Base-by-base conservation (phyloP, 2,329 filamentous ascomycete genomes). In the Penicillium hordei region DNA sequence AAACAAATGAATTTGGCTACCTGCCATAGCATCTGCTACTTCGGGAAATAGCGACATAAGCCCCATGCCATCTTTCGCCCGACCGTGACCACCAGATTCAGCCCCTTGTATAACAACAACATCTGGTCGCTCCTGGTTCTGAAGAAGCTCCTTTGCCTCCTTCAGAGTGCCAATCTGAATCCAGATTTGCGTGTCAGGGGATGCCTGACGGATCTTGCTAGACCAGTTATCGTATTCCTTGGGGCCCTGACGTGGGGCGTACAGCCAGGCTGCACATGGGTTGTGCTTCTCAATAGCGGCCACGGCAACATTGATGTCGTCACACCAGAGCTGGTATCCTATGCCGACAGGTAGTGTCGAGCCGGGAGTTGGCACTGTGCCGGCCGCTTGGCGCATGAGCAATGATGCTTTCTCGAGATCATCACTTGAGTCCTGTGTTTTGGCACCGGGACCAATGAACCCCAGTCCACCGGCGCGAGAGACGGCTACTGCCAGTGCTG, bases 401-500 rank as follows among this genome's bases (percentile, higher is more conserved):
- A 60, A 43, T 5, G 65, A 60, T 13, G 70, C 68, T 58, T 75
- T 65, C 21, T 72, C 66, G 5, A 79, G 69, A 50, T 78, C 70
- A 0, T 52, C 42, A 3, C 63, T 48, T 4, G 71, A 68, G 27
- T 73, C 64, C 19, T 68, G 58, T 2, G 75, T 70, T 57, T 76
- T 75, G 25, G 68, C 88, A 0, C 85, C 84, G 0, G 86, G 86
- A 1, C 78, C 76, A 15, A 86, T 79, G 60, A 92, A 79, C 1
- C 78, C 83, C 0, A 83, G 62, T 1, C 81, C 82, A 1, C 82
- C 82, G 31, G 84, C 81, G 61, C 73, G 73, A 1, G 84, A 86
- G 15, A 90, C 81, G 34, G 85, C 82, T 19, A 86, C 76, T 2
- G 87, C 86, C 2, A 91, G 79, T 0, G 70, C 80, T 58, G 72